Evolutionary conservation across 2,329 filamentous ascomycete species (phyloP).

Genomic region (Hirsutella rhossiliensis): DNA sequence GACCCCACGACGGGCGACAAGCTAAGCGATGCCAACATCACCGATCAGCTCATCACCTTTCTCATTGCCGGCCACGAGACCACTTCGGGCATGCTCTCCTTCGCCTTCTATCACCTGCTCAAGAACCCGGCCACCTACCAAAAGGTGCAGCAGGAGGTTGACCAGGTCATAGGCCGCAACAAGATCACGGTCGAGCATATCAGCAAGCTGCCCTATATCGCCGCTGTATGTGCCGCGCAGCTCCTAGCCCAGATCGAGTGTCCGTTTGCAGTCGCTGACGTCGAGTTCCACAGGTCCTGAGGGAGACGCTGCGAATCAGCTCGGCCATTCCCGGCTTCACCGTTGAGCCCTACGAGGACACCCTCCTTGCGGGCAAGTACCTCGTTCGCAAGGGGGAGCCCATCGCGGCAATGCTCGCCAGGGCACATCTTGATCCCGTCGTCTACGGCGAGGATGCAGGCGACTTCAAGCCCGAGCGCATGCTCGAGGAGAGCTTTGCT

Average conservation of each 20-base stretch:
- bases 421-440: constrained; percentile 47
- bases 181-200: constrained; percentile 49
- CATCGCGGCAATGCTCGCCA: constrained; percentile 35
- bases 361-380: constrained; percentile 49
- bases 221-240: constrained; percentile 28
- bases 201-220: constrained; percentile 51
- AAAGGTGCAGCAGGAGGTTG: constrained; percentile 56
- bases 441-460: constrained; percentile 54
- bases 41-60: constrained; percentile 62
- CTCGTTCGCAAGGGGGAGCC: constrained; percentile 38
- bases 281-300: constrained; percentile 31
- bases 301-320: constrained; percentile 52
- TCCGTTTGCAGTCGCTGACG: not conserved
- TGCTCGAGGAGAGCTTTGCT: constrained; percentile 57
- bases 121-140: constrained; percentile 47
- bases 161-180: constrained; percentile 47
- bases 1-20: constrained; percentile 56
- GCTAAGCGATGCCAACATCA: constrained; percentile 50
- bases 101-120: constrained; percentile 51
- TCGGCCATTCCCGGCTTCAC: constrained; percentile 48
- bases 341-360: constrained; percentile 40
- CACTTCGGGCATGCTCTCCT: constrained; percentile 54
- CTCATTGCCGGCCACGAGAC: constrained; percentile 63
- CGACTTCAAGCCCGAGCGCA: constrained; percentile 58
- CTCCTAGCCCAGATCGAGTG: not conserved